Evolutionary conservation across 495 filamentous ascomycete species (phyloP), one percentile per base, ranked within the genome.

Genomic region (Penicillium egyptiacum): DNA sequence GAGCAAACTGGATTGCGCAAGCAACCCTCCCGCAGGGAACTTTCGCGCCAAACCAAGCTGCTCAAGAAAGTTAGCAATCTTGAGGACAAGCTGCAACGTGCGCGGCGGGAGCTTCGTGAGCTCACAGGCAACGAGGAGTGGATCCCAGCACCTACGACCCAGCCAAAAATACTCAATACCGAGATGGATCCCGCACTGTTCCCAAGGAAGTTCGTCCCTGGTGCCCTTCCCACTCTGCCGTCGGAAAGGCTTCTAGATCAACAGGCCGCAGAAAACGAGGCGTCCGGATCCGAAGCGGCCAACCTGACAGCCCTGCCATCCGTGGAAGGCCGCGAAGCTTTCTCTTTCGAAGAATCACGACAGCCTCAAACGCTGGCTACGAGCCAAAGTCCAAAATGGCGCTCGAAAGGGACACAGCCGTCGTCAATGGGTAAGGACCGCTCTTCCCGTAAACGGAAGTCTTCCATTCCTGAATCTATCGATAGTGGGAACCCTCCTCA

Each of bases 61-160:
- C 70, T 79, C 50, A 86, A 86, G 73, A 77, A 79, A 39, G 85
- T 88, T 47, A 88, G 84, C 64, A 79, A 88, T 62, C 75, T 88
- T 2, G 86, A 89, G 60, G 67, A 74, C 25, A 87, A 88, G 66
- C 73, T 88, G 3, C 70, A 81, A 12, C 69, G 70, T 31, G 84
- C 85, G 4, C 79, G 85, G 16, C 78, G 76, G 19, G 79, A 89
- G 62, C 75, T 88, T n/a, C 70, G 75, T 44, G 70, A 78, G 3
- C 71, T 79, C 12, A 61, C 79, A 14, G 73, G 72, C 35, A 75
- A 77, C 41, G 77, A 78, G 16, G 66, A 72, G 37, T 69, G 68
- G 8, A 9, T 67, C 35, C 59, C 69, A 20, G 58, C 69, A 2
- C 67, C 70, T 33, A 43, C 43, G 3, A 47, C 53, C n/a, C 56